These are phyloP conservation scores for Fistulinella staudtii DNA, from an alignment of 1,284 basidiomycete species.

Conservation along the genomic window DNA sequence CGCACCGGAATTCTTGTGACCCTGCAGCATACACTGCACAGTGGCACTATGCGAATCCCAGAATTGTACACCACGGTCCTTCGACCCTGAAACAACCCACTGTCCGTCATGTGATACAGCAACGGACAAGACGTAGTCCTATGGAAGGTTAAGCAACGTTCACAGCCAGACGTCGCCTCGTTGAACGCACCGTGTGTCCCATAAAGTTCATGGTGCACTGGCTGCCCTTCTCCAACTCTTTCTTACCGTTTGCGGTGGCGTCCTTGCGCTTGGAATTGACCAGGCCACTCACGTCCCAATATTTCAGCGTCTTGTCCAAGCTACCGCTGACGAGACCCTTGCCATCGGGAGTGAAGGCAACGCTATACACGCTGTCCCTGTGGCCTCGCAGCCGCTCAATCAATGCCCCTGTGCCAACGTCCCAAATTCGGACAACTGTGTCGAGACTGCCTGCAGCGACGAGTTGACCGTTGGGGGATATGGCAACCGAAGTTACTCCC, in stretches of 20 bases:
- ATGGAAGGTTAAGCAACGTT: conserved; percentile 4
- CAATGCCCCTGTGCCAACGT: conserved; percentile 66
- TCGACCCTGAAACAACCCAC: conserved; percentile 89
- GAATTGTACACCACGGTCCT: conserved; percentile 86
- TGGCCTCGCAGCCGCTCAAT: conserved; percentile 79
- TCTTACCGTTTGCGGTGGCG: conserved; percentile 35
- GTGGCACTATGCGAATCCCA: conserved; percentile 79
- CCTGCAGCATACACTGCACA: conserved; percentile 82
- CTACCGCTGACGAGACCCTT: conserved; percentile 77
- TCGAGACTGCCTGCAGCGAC: conserved; percentile 86
- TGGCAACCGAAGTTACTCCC: conserved; percentile 76
- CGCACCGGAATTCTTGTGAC: conserved; percentile 81
- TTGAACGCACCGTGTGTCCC: conserved; percentile 72
- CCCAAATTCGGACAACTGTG: conserved; percentile 85
- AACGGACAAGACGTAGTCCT: conserved; percentile 79
- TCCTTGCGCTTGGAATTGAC: conserved; percentile 41
- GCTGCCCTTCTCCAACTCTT: conserved; percentile 34
- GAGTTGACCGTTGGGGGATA: conserved; percentile 76
- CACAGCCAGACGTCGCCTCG: not conserved
- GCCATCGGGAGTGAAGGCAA: conserved; percentile 86
- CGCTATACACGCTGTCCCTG: conserved; percentile 81
- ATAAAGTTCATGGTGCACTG: conserved; percentile 75
- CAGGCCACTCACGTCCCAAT: conserved; percentile 75
- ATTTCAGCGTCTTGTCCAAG: conserved; percentile 83
- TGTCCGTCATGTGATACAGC: conserved; percentile 81